These are phyloP conservation scores for Grosmannia clavigera DNA, from an alignment of 2,329 filamentous ascomycete genomes.

Conservation along the genomic window DNA sequence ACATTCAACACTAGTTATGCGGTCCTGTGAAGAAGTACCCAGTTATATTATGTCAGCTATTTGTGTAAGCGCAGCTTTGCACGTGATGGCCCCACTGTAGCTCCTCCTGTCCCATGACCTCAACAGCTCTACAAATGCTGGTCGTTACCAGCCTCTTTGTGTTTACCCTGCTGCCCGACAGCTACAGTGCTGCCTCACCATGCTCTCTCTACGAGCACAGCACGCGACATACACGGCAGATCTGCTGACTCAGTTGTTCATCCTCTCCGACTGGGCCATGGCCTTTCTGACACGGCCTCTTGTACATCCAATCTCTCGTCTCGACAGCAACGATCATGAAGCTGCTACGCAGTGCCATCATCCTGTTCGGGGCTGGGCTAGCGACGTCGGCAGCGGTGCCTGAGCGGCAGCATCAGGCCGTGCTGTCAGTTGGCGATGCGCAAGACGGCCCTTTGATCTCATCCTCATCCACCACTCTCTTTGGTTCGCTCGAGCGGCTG, in stretches of 20 bases:
- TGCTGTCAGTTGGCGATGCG: background rate
- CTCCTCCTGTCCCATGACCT: background rate
- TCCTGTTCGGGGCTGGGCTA: background rate
- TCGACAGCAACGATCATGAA: background rate
- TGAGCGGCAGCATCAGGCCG: background rate
- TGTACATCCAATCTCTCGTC: background rate
- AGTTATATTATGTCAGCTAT: too few species aligned
- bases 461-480: slow-evolving; percentile 39
- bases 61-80: too few species aligned
- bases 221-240: too few species aligned
- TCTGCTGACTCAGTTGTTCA: too few species aligned
- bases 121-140: background rate
- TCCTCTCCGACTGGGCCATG: background rate
- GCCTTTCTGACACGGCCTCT: background rate
- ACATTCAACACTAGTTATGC: background rate
- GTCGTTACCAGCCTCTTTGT: background rate
- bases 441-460: background rate
- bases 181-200: background rate
- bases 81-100: background rate
- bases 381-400: background rate
- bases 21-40: too few species aligned
- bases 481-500: slow-evolving; percentile 71
- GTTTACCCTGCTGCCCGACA: background rate
- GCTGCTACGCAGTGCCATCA: background rate
- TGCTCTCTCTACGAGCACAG: background rate